A percentile compares a stretch with the other conserved stretches of the same genome.
Conservation (phyloP, 805 yeast genomes). For the Candida incommunis region DNA sequence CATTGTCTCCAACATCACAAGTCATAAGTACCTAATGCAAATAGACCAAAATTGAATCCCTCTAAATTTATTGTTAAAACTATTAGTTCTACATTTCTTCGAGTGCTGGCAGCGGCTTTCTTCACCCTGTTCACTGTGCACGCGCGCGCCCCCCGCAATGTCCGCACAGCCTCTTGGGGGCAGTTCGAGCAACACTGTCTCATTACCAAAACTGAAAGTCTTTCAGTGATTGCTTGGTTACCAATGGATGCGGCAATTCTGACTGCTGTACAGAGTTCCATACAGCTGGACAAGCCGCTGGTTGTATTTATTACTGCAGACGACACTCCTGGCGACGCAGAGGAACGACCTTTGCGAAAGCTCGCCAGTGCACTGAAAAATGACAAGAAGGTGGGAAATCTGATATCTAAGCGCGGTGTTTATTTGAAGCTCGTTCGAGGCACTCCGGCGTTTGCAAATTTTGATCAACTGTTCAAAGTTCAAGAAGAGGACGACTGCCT, state of each 20-base stretch:
- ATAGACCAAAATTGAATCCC: too few relatives aligned
- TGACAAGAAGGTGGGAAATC: slow-evolving; percentile 7
- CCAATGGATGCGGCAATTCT: slow-evolving; percentile 7
- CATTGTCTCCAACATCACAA: too few relatives aligned
- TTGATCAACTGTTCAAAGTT: slow-evolving; percentile 42
- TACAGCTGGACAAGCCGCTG: slow-evolving; percentile 7
- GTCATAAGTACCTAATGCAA: too few relatives aligned
- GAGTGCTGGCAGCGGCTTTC: background rate
- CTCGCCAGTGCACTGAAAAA: slow-evolving; percentile 3
- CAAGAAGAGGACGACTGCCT: slow-evolving; percentile 37
- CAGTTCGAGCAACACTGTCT: too few relatives aligned
- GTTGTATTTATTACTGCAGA: slow-evolving; percentile 6
- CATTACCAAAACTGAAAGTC: too few relatives aligned
- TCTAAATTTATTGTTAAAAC: too few relatives aligned
- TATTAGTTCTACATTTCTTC: background rate
- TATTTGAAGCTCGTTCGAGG: slow-evolving; percentile 28
- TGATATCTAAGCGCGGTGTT: slow-evolving; percentile 21
- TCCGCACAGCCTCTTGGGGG: too few relatives aligned
- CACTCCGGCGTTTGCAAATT: slow-evolving; percentile 31
- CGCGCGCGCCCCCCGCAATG: too few relatives aligned
- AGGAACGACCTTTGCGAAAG: background rate
- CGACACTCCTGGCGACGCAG: background rate
- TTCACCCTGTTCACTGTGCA: slow-evolving; percentile 2
- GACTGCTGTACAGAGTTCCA: slow-evolving; percentile 8
- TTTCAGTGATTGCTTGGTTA: too few relatives aligned